Evolutionary conservation across 257 asterid genomes (phyloP).

Genomic region (Striga asiatica): DNA sequence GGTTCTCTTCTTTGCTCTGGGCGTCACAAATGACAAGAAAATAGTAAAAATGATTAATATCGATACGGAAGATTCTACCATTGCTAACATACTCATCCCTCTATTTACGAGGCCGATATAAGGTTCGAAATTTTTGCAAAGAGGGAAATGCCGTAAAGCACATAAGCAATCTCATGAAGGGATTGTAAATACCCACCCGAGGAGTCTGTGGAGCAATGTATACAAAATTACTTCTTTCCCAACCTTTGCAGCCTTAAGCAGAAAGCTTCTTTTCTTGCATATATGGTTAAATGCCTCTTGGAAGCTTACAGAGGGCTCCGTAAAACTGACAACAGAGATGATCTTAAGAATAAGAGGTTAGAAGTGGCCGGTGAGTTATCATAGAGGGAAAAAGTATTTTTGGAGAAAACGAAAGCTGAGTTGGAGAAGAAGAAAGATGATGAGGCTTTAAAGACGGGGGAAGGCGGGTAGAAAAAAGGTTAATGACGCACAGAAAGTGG

Average conservation of each 20-base stretch:
- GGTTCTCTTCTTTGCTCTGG: constrained; percentile 79
- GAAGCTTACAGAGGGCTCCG: constrained; percentile 65
- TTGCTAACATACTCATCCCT: constrained; percentile 47
- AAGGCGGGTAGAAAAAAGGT: too few relatives aligned
- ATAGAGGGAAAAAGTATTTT: too few relatives aligned
- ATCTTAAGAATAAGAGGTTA: constrained; percentile 81
- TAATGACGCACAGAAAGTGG: too few relatives aligned
- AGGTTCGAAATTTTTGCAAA: constrained; percentile 45
- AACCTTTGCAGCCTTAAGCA: constrained; percentile 39
- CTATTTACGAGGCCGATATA: constrained; percentile 68
- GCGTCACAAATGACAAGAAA: constrained; percentile 60
- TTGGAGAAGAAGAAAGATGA: too few relatives aligned
- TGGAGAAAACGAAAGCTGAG: too few relatives aligned
- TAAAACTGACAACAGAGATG: constrained; percentile 76
- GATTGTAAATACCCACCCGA: constrained; percentile 55
- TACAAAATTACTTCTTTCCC: constrained; percentile 54
- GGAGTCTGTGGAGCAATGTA: constrained; percentile 65
- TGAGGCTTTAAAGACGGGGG: too few relatives aligned
- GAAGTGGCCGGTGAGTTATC: constrained; percentile 86
- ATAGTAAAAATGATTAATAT: constrained; percentile 49
- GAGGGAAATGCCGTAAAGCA: constrained; percentile 31
- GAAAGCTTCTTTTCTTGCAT: constrained; percentile 75
- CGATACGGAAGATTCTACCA: constrained; percentile 34
- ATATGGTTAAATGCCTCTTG: constrained; percentile 81
- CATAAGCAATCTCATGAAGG: constrained; percentile 35